Conservation (phyloP, 306 rosid genomes). For the Begonia peltatifolia region DNA sequence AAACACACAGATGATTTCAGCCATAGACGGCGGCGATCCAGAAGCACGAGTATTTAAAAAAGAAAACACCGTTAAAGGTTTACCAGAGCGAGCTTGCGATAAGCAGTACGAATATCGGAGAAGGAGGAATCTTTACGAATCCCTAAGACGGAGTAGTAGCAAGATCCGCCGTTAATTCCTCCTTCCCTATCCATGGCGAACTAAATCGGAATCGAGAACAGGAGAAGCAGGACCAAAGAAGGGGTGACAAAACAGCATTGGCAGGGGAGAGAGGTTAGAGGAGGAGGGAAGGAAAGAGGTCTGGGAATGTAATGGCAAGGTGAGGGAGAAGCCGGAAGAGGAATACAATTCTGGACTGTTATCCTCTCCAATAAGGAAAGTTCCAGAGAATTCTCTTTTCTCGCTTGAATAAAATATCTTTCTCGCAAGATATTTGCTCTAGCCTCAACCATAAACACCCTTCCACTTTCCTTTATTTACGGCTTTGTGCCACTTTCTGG, state of each 20-base stretch:
- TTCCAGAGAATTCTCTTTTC: constrained; percentile 30
- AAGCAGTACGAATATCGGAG: constrained; percentile 81
- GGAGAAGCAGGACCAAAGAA: not conserved
- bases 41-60: not conserved
- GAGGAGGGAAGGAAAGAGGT: not conserved
- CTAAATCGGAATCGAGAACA: not conserved
- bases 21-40: not conserved
- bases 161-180: constrained; percentile 69
- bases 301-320: not conserved
- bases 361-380: constrained; percentile 22
- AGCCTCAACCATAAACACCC: constrained; percentile 6
- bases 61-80: not conserved
- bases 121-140: constrained; percentile 72
- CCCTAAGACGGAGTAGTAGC: constrained; percentile 75
- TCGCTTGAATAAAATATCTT: not conserved
- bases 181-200: constrained; percentile 61
- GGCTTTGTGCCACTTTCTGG: not conserved
- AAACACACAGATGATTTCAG: too few relatives aligned
- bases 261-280: not conserved
- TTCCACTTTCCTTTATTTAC: not conserved
- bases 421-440: constrained; percentile 42
- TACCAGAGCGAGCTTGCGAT: constrained; percentile 89
- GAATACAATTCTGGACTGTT: too few relatives aligned
- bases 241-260: not conserved
- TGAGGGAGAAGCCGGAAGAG: too few relatives aligned